Conservation (phyloP, 768 basidiomycete genomes). For the Calocybe indica region DNA sequence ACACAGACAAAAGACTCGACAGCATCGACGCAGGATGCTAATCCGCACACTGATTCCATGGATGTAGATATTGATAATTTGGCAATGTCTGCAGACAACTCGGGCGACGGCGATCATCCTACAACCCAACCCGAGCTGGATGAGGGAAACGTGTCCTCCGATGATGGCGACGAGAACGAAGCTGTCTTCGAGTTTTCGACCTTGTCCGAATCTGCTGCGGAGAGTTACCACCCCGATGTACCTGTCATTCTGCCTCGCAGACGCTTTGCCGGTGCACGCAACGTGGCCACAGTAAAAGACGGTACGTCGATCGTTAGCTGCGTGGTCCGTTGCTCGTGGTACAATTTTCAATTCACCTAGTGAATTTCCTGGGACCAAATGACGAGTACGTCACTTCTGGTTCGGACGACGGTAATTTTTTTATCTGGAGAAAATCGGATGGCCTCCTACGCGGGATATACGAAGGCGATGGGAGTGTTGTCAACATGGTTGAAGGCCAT, state of each 20-base stretch:
- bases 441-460: conserved; percentile 67
- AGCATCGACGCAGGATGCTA: conserved; percentile 10
- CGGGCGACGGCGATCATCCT: conserved; percentile 11
- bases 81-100: conserved; percentile 3
- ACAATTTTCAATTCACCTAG: conserved; percentile 54
- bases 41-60: conserved; percentile 6
- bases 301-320: conserved; percentile 38
- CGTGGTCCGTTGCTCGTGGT: conserved; percentile 35
- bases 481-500: conserved; percentile 86
- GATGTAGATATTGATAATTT: conserved; percentile 18
- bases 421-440: conserved; percentile 75
- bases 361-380: conserved; percentile 76
- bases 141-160: conserved; percentile 13
- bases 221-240: conserved; percentile 25
- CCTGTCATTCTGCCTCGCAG: conserved; percentile 58
- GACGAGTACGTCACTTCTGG: conserved; percentile 81
- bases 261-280: conserved; percentile 66
- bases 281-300: conserved; percentile 83
- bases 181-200: conserved; percentile 17
- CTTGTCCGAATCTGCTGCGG: conserved; percentile 17
- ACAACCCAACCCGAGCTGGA: conserved; percentile 21
- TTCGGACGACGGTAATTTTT: conserved; percentile 84
- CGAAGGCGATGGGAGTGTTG: conserved; percentile 77
- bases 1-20: conserved; percentile 7
- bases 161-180: conserved; percentile 25